These are phyloP conservation scores for Cymbopogon flexuosus DNA, from an alignment of 202 grass and related monocot species.

Conservation along the genomic window DNA sequence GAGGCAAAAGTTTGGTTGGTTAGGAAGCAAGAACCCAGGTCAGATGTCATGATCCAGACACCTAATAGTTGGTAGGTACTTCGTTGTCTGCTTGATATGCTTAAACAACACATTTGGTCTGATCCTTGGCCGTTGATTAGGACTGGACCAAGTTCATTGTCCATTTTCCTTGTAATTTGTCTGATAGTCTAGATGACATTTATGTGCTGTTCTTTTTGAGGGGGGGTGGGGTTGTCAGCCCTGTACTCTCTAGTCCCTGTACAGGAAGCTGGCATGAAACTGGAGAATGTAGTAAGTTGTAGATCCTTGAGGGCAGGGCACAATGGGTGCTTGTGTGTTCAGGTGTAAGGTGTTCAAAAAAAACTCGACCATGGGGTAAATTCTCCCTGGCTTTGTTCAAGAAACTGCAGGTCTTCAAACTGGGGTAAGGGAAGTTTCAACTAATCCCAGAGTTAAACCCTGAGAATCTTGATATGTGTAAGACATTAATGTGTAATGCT, in stretches of 20 bases:
- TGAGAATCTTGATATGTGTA: not conserved
- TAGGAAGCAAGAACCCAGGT: conserved; percentile 29
- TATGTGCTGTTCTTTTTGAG: not conserved
- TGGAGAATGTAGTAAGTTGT: not conserved
- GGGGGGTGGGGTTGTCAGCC: not conserved
- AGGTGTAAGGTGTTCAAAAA: not conserved
- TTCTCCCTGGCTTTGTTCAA: not conserved
- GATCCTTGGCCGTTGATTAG: conserved; percentile 9
- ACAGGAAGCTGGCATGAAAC: not conserved
- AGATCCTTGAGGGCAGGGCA: not conserved
- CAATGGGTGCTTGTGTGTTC: not conserved
- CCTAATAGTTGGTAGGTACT: conserved; percentile 50
- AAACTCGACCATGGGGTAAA: not conserved
- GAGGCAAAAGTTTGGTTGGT: conserved; percentile 17
- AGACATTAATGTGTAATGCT: not conserved
- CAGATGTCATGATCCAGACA: conserved; percentile 41
- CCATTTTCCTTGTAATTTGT: conserved; percentile 8
- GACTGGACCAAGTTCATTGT: not conserved
- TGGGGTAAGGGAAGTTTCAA: not conserved
- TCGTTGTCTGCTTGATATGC: conserved; percentile 25
- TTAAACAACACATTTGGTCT: conserved; percentile 36
- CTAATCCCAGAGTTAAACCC: not conserved
- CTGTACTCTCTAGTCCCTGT: not conserved
- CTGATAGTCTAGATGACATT: not conserved
- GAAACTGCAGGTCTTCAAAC: not conserved